Evolutionary conservation across 2,329 filamentous ascomycete species (phyloP), one percentile per base, ranked within the genome.

Genomic region (Periconia sp.): DNA sequence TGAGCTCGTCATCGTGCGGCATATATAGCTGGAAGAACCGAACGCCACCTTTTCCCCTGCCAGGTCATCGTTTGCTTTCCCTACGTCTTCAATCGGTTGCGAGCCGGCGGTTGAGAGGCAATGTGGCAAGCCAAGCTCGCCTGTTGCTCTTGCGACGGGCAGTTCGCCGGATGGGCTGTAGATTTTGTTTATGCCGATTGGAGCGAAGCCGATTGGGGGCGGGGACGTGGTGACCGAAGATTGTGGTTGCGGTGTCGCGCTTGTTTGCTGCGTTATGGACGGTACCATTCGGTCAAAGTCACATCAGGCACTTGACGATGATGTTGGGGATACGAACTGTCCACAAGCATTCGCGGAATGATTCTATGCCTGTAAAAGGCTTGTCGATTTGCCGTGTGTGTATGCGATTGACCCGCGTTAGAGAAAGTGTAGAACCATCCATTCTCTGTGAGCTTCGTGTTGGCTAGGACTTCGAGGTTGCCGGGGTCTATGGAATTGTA

Each of bases 161-260:
- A 83, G 59, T 57, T 87, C 84, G 26, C 79, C 83, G 0, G 68
- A 59, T 0, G 76, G 73, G 53, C 86, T 75, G 68, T 85, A 86
- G 54, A 86, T 86, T 48, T 80, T 79, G 69, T 86, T 85, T 53
- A 86, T 85, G 4, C 83, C 83, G 19, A 86, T 78, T 0, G 83
- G 82, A 0, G 83, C 80, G 56, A 86, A 83, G n/a, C 81, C 82
- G 36, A 86, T 79, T 0, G 83, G 83, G n/a, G 0, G 81, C 82
- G 2, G 76, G 72, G 11, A 82, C 77, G 35, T 75, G 73, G 61
- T 85, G 80, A 11, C 82, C 79, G 62, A 85, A 86, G 47, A 87
- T 81, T 4, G 68, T 70, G 10, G 80, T 80, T 1, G 68, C 66
- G 1, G 80, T 83, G 54, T 85, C 81, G 25, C 82, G 78, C 22